Conservation (phyloP, 1,284 basidiomycete species). For the Cystobasidium slooffiae region DNA sequence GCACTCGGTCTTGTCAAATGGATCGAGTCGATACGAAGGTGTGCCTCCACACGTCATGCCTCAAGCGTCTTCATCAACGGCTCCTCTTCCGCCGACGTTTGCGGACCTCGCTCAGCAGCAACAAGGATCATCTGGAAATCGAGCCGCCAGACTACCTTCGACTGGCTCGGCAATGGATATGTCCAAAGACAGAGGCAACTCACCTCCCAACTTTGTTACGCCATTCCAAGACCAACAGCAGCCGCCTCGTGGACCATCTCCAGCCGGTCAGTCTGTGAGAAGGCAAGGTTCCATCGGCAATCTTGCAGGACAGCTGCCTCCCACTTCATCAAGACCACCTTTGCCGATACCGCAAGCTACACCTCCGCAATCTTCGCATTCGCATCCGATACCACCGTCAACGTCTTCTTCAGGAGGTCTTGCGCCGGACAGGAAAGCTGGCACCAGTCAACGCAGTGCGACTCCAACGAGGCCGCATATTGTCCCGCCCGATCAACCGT, state of each 20-base stretch:
- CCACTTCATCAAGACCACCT: slow-evolving; percentile 13
- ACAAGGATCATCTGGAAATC: background rate
- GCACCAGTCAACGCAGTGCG: background rate
- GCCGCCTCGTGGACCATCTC: slow-evolving; percentile 1
- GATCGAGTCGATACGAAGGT: slow-evolving; percentile 22
- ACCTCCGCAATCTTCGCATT: background rate
- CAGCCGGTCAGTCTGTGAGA: background rate
- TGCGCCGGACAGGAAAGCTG: background rate
- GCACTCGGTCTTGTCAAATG: slow-evolving; percentile 29
- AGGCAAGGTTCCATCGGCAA: slow-evolving; percentile 21
- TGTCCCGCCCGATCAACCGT: slow-evolving; percentile 5
- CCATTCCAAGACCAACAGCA: slow-evolving; percentile 1
- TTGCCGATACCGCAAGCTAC: slow-evolving; percentile 25
- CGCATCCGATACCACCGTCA: background rate
- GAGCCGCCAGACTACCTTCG: no score
- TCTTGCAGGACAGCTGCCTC: background rate
- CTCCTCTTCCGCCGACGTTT: background rate
- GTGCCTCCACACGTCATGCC: slow-evolving; percentile 4
- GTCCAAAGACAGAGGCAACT: no score
- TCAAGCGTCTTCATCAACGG: slow-evolving; percentile 2
- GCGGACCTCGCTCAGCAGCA: background rate
- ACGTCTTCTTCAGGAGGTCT: background rate
- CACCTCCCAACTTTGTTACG: background rate
- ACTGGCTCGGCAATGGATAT: no score
- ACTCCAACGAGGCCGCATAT: slow-evolving; percentile 25